These are phyloP conservation scores for Graphiopsis chlorocephala DNA, from an alignment of 2,329 filamentous ascomycete species.

Conservation along the genomic window DNA sequence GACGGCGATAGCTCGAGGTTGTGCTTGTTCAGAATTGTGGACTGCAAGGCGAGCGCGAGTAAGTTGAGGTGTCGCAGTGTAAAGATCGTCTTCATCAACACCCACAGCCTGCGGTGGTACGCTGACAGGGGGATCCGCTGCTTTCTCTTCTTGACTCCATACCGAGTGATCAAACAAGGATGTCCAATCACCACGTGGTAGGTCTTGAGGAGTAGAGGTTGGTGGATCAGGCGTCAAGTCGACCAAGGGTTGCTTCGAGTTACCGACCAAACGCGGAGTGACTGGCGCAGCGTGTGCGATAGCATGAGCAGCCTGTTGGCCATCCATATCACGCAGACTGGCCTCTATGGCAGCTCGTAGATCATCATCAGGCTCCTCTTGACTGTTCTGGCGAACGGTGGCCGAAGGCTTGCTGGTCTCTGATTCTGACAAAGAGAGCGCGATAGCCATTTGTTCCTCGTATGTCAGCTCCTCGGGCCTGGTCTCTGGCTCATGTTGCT, in stretches of 20 bases:
- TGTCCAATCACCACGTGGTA: conserved; percentile 22
- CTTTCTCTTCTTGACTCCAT: conserved; percentile 15
- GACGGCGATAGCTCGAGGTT: neutral
- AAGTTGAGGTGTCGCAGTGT: conserved; percentile 33
- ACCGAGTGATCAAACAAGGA: conserved; percentile 23
- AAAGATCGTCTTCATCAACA: conserved; percentile 29
- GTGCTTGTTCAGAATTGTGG: neutral
- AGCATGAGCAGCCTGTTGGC: conserved; percentile 26
- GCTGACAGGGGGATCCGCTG: conserved; percentile 11
- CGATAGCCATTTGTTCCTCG: conserved; percentile 38
- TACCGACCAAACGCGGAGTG: conserved; percentile 17
- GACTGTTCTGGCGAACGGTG: conserved; percentile 23
- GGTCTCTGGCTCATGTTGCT: conserved; percentile 18
- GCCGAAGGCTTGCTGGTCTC: conserved; percentile 29
- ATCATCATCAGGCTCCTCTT: conserved; percentile 27
- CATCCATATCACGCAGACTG: conserved; percentile 32
- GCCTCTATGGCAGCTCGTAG: conserved; percentile 35
- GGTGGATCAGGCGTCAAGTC: conserved; percentile 28
- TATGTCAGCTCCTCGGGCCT: conserved; percentile 30
- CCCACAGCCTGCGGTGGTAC: conserved; percentile 23
- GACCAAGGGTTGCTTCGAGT: conserved; percentile 25
- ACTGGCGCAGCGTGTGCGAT: conserved; percentile 20
- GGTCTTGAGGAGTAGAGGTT: conserved; percentile 14
- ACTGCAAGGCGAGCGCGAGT: conserved; percentile 32
- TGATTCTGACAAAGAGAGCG: conserved; percentile 35